These are phyloP conservation scores for Vigna reflexopilosa DNA, from an alignment of 306 rosid genomes.

Conservation along the genomic window DNA sequence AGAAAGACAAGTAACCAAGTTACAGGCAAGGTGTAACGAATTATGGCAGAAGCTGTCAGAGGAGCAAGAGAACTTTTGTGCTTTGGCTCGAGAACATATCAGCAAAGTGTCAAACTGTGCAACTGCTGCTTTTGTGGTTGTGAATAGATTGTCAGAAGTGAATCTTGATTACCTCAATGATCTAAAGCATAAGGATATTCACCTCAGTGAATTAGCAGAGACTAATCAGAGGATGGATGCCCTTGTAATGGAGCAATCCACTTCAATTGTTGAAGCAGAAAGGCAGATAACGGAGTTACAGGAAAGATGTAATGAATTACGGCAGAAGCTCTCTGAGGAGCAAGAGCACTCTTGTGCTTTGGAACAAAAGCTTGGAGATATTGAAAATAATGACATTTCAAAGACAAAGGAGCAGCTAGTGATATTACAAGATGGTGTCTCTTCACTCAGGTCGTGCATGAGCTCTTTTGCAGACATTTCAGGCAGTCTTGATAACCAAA, in stretches of 20 bases:
- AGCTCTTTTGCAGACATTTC: slow-evolving; percentile 57
- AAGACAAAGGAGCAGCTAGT: slow-evolving; percentile 72
- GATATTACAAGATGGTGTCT: slow-evolving; percentile 77
- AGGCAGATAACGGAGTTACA: slow-evolving; percentile 54
- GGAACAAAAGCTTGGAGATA: slow-evolving; percentile 68
- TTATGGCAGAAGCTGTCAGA: slow-evolving; percentile 64
- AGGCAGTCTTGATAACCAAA: slow-evolving; percentile 49
- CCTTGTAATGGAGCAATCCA: slow-evolving; percentile 59
- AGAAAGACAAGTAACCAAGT: slow-evolving; percentile 55
- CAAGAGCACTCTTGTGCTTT: slow-evolving; percentile 57
- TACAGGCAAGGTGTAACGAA: slow-evolving; percentile 57
- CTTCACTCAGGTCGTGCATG: slow-evolving; percentile 77
- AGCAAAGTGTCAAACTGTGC: slow-evolving; percentile 73
- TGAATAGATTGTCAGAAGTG: slow-evolving; percentile 76
- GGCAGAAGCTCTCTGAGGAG: slow-evolving; percentile 67
- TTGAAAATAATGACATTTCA: slow-evolving; percentile 65
- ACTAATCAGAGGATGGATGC: slow-evolving; percentile 61
- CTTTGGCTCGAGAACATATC: slow-evolving; percentile 57
- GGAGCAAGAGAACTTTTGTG: slow-evolving; percentile 52
- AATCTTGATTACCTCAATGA: slow-evolving; percentile 58
- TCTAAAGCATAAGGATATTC: slow-evolving; percentile 53
- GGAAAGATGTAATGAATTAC: slow-evolving; percentile 57
- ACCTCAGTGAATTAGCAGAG: slow-evolving; percentile 61
- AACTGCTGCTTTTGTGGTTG: slow-evolving; percentile 73
- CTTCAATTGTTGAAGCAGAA: slow-evolving; percentile 63